Conservation (phyloP, 2,329 filamentous ascomycete genomes). For the Talaromyces sp. region DNA sequence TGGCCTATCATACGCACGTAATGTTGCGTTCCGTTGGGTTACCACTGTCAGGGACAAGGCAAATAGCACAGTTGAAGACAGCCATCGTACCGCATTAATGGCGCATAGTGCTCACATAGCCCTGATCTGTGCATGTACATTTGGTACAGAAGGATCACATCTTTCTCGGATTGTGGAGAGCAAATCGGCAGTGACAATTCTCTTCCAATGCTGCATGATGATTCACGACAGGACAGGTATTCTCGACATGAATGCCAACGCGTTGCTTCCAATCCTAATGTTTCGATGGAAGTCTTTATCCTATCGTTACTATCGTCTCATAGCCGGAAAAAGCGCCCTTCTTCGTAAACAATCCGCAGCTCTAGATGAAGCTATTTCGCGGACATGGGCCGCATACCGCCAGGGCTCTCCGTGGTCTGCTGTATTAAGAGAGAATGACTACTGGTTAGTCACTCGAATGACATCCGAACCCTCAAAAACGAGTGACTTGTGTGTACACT, state of each 20-base stretch:
- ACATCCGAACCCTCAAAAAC: no score
- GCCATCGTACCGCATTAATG: constrained; percentile 3
- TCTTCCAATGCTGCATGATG: constrained; percentile 11
- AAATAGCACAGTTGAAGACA: constrained; percentile 1
- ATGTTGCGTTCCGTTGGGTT: constrained; percentile 1
- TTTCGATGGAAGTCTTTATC: constrained; percentile 8
- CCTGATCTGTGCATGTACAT: not conserved
- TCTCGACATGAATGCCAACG: not conserved
- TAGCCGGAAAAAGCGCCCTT: no score
- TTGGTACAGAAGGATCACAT: not conserved
- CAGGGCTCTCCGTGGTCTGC: no score
- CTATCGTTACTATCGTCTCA: not conserved
- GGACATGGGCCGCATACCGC: no score
- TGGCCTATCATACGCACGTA: not conserved
- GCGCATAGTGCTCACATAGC: constrained; percentile 4
- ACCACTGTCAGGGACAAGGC: constrained; percentile 2
- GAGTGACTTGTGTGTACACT: constrained; percentile 21
- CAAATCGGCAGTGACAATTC: not conserved
- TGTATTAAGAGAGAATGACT: no score
- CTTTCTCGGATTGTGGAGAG: not conserved
- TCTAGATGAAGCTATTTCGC: no score
- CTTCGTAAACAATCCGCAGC: no score
- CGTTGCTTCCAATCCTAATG: not conserved
- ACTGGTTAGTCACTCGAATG: no score
- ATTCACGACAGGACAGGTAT: constrained; percentile 3